phyloP scores from a whole-genome alignment of 495 filamentous ascomycete species.

The Aspergillus funiculosus region DNA sequence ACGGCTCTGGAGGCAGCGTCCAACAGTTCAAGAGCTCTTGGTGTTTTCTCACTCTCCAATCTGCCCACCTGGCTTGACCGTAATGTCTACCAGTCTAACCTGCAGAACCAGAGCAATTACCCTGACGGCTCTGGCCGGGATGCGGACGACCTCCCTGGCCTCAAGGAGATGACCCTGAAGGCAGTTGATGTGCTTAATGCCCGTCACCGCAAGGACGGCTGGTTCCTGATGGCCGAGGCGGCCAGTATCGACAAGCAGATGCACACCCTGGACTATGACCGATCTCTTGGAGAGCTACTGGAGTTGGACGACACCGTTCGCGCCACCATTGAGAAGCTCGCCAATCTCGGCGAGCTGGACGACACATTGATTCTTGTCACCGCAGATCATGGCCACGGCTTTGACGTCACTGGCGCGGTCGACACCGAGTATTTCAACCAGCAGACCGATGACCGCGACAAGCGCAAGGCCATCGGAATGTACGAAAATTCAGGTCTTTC shows the following conservation, averaged over 20 bases:
- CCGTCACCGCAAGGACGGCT: conserved; percentile 59
- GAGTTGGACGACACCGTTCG: conserved; percentile 72
- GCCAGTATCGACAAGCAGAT: conserved; percentile 79
- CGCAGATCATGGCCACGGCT: conserved; percentile 74
- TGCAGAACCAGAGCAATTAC: conserved; percentile 52
- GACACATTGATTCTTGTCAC: conserved; percentile 66
- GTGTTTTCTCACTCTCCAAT: conserved; percentile 61
- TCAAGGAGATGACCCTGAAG: conserved; percentile 79
- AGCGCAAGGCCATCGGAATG: conserved; percentile 61
- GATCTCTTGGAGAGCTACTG: conserved; percentile 68
- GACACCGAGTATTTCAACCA: conserved; percentile 55
- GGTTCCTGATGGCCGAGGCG: conserved; percentile 72
- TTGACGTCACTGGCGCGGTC: conserved; percentile 55
- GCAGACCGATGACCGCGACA: conserved; percentile 53
- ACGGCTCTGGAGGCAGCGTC: conserved; percentile 50
- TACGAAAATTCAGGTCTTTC: conserved; percentile 61
- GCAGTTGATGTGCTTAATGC: conserved; percentile 62
- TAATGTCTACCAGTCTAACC: conserved; percentile 61
- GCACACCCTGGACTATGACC: conserved; percentile 71
- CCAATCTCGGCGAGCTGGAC: conserved; percentile 49
- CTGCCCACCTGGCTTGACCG: conserved; percentile 68
- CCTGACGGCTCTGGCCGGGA: conserved; percentile 52
- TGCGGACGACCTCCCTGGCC: conserved; percentile 62
- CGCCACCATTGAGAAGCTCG: conserved; percentile 58
- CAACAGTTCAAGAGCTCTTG: conserved; percentile 53